phyloP scores from a whole-genome alignment of 257 asterid species.

The Primulina huaijiensis region DNA sequence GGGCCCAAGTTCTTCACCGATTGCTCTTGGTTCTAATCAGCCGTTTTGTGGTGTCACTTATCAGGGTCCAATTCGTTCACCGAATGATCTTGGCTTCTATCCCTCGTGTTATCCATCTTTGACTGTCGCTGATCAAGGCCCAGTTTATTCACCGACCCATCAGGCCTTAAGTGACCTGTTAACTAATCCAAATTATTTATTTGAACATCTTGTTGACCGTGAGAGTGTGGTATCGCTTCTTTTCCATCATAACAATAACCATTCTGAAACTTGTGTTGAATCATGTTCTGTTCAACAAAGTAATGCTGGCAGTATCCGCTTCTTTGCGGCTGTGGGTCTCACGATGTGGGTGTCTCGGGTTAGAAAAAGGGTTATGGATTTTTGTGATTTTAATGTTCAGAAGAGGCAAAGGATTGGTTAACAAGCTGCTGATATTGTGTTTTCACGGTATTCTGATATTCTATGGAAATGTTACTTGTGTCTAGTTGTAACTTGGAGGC shows the following conservation, averaged over 20 bases:
- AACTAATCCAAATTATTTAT: background rate
- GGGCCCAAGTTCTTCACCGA: background rate
- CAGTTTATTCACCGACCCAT: no score
- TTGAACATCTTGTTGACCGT: background rate
- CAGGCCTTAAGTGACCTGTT: background rate
- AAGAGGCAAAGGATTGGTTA: conserved; percentile 28
- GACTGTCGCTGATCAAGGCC: background rate
- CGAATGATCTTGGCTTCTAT: background rate
- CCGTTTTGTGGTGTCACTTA: no score
- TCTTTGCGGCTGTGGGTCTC: conserved; percentile 1
- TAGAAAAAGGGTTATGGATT: conserved; percentile 23
- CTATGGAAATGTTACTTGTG: background rate
- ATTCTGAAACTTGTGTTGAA: background rate
- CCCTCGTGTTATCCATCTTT: background rate
- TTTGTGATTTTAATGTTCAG: conserved; percentile 12
- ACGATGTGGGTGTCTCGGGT: conserved; percentile 26
- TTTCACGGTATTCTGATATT: background rate
- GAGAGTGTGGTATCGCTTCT: background rate
- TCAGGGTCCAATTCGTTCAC: background rate
- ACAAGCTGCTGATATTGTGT: conserved; percentile 1
- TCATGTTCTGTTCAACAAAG: conserved; percentile 22
- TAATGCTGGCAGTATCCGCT: conserved; percentile 5
- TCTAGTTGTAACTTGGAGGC: background rate
- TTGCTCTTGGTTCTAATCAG: background rate
- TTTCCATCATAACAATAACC: background rate